phyloP scores from a whole-genome alignment of 2,329 filamentous ascomycete genomes.

The Diaporthe caulivora region DNA sequence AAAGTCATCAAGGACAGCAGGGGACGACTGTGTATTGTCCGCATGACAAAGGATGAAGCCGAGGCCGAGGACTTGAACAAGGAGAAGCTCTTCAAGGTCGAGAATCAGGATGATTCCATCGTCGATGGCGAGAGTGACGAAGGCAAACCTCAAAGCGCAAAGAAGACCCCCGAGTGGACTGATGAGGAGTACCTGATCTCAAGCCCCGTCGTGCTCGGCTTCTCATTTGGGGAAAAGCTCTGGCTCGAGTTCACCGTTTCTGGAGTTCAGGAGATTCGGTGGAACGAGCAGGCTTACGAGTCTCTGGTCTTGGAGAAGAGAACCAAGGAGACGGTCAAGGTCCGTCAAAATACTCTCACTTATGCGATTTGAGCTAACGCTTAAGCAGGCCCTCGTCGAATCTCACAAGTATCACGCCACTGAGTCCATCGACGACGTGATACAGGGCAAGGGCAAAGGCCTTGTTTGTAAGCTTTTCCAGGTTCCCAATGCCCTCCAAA shows the following conservation, averaged over 20 bases:
- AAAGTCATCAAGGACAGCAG: conserved; percentile 64
- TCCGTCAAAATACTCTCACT: conserved; percentile 38
- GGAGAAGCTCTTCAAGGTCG: conserved; percentile 69
- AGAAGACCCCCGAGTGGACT: conserved; percentile 68
- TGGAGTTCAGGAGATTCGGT: conserved; percentile 82
- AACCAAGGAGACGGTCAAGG: conserved; percentile 76
- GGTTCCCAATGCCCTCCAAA: background rate
- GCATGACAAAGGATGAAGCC: conserved; percentile 51
- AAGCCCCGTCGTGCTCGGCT: conserved; percentile 87
- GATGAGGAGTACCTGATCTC: conserved; percentile 89
- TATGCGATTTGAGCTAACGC: background rate
- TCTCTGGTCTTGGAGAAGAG: conserved; percentile 78
- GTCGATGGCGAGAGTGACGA: conserved; percentile 40
- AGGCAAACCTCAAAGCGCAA: conserved; percentile 49
- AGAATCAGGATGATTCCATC: conserved; percentile 45
- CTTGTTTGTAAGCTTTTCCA: conserved; percentile 69
- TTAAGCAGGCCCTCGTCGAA: conserved; percentile 77
- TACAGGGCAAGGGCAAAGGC: conserved; percentile 87
- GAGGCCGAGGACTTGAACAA: conserved; percentile 51
- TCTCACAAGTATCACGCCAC: conserved; percentile 86
- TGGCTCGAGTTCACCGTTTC: conserved; percentile 92
- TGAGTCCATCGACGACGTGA: conserved; percentile 85
- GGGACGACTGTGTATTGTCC: conserved; percentile 52
- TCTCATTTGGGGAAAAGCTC: conserved; percentile 87
- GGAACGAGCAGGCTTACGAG: conserved; percentile 86